Conservation (phyloP, 192 early-diverging fungal genomes). For the Irineochytrium annulatum region DNA sequence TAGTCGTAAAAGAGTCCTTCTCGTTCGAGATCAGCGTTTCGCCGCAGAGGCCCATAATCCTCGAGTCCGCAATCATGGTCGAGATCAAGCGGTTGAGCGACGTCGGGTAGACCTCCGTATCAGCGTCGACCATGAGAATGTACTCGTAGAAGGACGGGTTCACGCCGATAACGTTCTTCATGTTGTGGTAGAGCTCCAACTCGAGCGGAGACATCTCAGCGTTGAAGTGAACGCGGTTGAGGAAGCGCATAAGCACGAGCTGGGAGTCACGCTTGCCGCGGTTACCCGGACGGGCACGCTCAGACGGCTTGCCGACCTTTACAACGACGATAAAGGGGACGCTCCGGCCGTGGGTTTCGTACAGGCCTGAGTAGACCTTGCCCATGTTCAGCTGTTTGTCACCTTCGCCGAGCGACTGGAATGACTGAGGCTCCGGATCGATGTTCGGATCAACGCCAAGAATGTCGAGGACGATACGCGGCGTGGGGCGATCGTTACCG, state of each 20-base stretch:
- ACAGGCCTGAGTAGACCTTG: conserved; percentile 95
- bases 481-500: conserved; percentile 95
- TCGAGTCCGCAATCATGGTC: conserved; percentile 56
- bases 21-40: conserved; percentile 91
- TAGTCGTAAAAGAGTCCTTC: conserved; percentile 86
- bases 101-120: conserved; percentile 49
- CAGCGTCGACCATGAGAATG: conserved; percentile 59
- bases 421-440: conserved; percentile 68
- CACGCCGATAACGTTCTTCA: conserved; percentile 81
- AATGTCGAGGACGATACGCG: conserved; percentile 77
- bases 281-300: conserved; percentile 73
- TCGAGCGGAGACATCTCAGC: conserved; percentile 74
- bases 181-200: conserved; percentile 77
- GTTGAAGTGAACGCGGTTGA: conserved; percentile 76
- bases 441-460: conserved; percentile 71
- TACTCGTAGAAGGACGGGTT: conserved; percentile 76
- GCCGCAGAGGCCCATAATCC: conserved; percentile 77
- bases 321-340: conserved; percentile 93
- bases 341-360: conserved; percentile 78
- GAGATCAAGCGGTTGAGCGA: conserved; percentile 54
- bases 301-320: conserved; percentile 86
- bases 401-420: conserved; percentile 87
- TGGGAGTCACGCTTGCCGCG: conserved; percentile 84
- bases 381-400: conserved; percentile 87
- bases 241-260: conserved; percentile 78